Evolutionary conservation across 306 rosid genomes (phyloP).

Genomic region (Corylus avellana): DNA sequence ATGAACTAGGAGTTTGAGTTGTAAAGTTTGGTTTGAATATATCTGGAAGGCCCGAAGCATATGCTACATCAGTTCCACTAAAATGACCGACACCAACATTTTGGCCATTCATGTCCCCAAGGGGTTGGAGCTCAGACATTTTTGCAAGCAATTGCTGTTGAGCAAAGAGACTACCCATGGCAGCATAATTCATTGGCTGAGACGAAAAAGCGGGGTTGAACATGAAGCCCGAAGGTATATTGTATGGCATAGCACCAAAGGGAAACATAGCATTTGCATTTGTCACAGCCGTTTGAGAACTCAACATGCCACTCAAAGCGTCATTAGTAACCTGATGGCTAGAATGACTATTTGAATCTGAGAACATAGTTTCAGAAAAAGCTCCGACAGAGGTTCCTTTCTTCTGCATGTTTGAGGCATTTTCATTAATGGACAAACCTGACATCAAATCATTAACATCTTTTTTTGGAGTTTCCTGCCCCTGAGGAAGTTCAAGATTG

Average conservation of each 20-base stretch:
- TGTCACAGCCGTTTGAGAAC: conserved; percentile 52
- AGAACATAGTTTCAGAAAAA: conserved; percentile 49
- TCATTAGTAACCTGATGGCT: conserved; percentile 40
- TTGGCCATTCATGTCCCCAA: conserved; percentile 58
- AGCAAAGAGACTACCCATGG: conserved; percentile 74
- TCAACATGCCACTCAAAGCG: conserved; percentile 49
- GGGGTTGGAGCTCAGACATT: conserved; percentile 80
- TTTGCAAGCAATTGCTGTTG: conserved; percentile 82
- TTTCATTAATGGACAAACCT: conserved; percentile 63
- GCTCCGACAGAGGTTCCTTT: conserved; percentile 45
- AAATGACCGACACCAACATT: conserved; percentile 46
- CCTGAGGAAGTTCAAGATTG: conserved; percentile 36
- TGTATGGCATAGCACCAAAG: conserved; percentile 58
- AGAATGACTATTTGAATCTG: conserved; percentile 46
- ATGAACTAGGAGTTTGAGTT: conserved; percentile 56
- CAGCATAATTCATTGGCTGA: conserved; percentile 75
- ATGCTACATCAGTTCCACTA: conserved; percentile 54
- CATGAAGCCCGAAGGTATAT: conserved; percentile 59
- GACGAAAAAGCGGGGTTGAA: conserved; percentile 71
- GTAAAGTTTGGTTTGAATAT: conserved; percentile 75
- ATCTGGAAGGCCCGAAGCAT: conserved; percentile 70
- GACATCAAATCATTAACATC: conserved; percentile 58
- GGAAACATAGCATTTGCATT: conserved; percentile 63
- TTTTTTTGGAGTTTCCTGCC: conserved; percentile 46
- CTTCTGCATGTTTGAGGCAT: conserved; percentile 46